A percentile compares a stretch with the other conserved stretches of the same genome.
Evolutionary conservation across 2,329 filamentous ascomycete genomes (phyloP).

Genomic region (Myriangium duriaei): DNA sequence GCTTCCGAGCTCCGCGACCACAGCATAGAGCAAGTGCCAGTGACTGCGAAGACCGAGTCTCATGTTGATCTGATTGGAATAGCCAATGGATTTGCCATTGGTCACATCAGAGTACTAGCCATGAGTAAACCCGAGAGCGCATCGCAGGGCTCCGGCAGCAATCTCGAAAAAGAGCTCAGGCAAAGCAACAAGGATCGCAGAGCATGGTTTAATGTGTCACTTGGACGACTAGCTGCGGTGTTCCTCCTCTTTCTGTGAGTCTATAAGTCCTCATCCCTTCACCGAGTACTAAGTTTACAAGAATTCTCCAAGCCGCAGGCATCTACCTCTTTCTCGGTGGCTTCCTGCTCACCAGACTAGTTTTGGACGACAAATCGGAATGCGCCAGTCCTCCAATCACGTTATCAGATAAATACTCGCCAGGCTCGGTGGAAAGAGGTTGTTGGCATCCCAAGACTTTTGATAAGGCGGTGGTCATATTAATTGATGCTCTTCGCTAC

Average conservation of each 20-base stretch:
- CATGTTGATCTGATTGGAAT: too few species aligned
- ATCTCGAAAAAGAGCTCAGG: slow-evolving; percentile 8
- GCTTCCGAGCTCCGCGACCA: too few species aligned
- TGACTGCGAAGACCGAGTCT: too few species aligned
- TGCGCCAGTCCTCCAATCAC: slow-evolving; percentile 60
- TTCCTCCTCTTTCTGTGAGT: slow-evolving; percentile 53
- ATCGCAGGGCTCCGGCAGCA: slow-evolving; percentile 1
- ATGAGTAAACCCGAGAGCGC: not conserved
- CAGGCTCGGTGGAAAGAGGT: slow-evolving; percentile 43
- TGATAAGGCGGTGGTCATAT: slow-evolving; percentile 75
- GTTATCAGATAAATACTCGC: slow-evolving; percentile 26
- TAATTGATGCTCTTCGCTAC: slow-evolving; percentile 90
- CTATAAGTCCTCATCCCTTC: not conserved
- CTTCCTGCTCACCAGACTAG: slow-evolving; percentile 79
- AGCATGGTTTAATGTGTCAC: slow-evolving; percentile 40
- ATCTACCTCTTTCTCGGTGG: slow-evolving; percentile 90
- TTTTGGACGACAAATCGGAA: slow-evolving; percentile 65
- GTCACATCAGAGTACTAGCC: not conserved
- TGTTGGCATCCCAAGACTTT: slow-evolving; percentile 97
- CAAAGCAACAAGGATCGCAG: slow-evolving; percentile 27
- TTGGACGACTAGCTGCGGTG: slow-evolving; percentile 47
- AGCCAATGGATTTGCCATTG: not conserved
- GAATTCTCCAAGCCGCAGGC: slow-evolving; percentile 61
- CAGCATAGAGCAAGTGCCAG: too few species aligned
- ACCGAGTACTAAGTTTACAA: slow-evolving; percentile 20